Percentiles rank a stretch among this genome's conserved stretches.
phyloP scores from a whole-genome alignment of 805 yeast genomes.

The Barnettozyma siamensis region DNA sequence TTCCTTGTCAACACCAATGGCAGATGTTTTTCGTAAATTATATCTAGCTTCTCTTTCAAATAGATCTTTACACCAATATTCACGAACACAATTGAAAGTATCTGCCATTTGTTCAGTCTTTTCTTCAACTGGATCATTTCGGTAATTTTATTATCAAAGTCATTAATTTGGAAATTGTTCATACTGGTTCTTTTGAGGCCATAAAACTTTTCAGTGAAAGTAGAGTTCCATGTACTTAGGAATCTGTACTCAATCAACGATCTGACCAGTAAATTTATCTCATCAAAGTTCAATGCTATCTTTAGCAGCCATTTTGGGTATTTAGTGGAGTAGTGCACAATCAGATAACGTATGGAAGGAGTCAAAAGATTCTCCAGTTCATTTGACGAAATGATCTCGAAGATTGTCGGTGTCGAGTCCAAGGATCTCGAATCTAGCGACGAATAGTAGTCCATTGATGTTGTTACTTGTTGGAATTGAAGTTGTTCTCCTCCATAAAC shows the following conservation, averaged over 20 bases:
- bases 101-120: constrained; percentile 48
- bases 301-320: constrained; percentile 65
- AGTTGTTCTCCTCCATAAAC: too few species aligned
- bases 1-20: constrained; percentile 53
- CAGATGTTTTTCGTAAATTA: constrained; percentile 53
- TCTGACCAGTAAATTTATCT: constrained; percentile 55
- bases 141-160: constrained; percentile 25
- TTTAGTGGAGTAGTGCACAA: constrained; percentile 74
- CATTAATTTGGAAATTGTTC: constrained; percentile 29
- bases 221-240: constrained; percentile 68
- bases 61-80: constrained; percentile 60
- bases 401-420: constrained; percentile 78
- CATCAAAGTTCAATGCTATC: constrained; percentile 70
- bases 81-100: constrained; percentile 48
- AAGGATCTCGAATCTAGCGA: constrained; percentile 71
- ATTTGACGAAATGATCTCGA: constrained; percentile 77
- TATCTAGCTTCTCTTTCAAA: constrained; percentile 60
- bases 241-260: constrained; percentile 67
- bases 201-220: constrained; percentile 88
- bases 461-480: too few species aligned
- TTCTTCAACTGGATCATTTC: constrained; percentile 43
- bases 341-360: constrained; percentile 74
- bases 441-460: constrained; percentile 69
- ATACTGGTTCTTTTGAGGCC: constrained; percentile 62
- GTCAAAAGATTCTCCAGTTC: constrained; percentile 74